phyloP scores from a whole-genome alignment of 306 rosid species.

The Cucurbita ficifolia region DNA sequence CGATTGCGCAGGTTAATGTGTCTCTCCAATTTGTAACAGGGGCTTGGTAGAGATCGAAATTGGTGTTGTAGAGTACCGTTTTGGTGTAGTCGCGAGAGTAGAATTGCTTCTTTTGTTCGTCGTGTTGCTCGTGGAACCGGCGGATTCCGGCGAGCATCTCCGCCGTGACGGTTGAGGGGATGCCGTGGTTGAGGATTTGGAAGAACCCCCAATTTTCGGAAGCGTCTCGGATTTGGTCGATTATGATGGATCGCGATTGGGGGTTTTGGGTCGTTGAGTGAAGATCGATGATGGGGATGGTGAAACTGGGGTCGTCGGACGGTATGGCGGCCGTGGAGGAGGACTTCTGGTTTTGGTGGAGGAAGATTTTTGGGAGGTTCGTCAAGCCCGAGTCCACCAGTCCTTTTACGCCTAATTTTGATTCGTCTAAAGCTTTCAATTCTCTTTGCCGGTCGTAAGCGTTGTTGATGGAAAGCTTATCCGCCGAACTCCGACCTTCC shows the following conservation, averaged over 20 bases:
- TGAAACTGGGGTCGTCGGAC: slow-evolving; percentile 4
- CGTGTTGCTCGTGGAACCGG: slow-evolving; percentile 29
- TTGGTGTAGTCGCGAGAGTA: slow-evolving; percentile 21
- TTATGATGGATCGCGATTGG: slow-evolving; percentile 6
- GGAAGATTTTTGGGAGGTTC: slow-evolving; percentile 25
- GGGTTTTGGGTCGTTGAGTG: slow-evolving; percentile 11
- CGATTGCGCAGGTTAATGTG: slow-evolving; percentile 14
- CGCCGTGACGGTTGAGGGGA: slow-evolving; percentile 14
- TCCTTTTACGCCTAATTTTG: slow-evolving; percentile 29
- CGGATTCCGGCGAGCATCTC: slow-evolving; percentile 21
- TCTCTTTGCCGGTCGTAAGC: slow-evolving; percentile 7
- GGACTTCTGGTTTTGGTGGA: not conserved
- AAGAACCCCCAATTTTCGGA: slow-evolving; percentile 40
- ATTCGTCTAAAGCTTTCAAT: slow-evolving; percentile 19
- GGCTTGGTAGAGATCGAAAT: slow-evolving; percentile 23
- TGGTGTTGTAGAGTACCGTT: slow-evolving; percentile 14
- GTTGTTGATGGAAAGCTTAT: not conserved
- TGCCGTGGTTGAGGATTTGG: slow-evolving; percentile 34
- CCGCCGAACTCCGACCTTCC: not conserved
- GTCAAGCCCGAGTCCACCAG: slow-evolving; percentile 18
- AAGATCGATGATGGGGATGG: slow-evolving; percentile 32
- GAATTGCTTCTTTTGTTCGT: slow-evolving; percentile 21
- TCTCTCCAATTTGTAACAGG: slow-evolving; percentile 53
- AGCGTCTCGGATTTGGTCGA: slow-evolving; percentile 15
- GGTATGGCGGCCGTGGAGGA: not conserved